These are phyloP conservation scores for Venturia effusa DNA, from an alignment of 2,329 filamentous ascomycete species.

Conservation along the genomic window DNA sequence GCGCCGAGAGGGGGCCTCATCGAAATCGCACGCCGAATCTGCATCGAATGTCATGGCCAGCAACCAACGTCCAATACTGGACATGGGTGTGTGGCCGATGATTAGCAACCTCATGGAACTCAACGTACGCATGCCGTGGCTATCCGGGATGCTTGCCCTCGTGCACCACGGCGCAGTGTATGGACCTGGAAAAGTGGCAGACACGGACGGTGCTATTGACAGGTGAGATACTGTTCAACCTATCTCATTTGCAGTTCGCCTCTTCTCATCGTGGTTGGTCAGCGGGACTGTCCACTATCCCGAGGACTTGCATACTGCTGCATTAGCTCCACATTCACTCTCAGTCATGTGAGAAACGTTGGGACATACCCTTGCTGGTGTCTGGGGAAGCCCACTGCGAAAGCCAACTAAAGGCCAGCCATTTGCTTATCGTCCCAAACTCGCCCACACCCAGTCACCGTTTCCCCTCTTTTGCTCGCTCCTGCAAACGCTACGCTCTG, in stretches of 20 bases:
- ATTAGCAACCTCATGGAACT: slow-evolving; percentile 63
- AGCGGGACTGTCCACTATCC: slow-evolving; percentile 16
- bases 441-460: neutral
- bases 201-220: slow-evolving; percentile 69
- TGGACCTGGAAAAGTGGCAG: slow-evolving; percentile 66
- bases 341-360: slow-evolving; percentile 7
- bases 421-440: slow-evolving; percentile 1
- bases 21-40: neutral
- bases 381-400: neutral
- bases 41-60: slow-evolving; percentile 16
- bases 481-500: neutral
- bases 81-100: slow-evolving; percentile 69
- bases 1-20: slow-evolving; percentile 1
- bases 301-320: slow-evolving; percentile 7
- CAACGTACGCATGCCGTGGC: slow-evolving; percentile 80
- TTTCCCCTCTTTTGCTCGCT: slow-evolving; percentile 1
- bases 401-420: neutral
- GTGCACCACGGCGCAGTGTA: slow-evolving; percentile 61
- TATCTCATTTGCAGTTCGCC: slow-evolving; percentile 16
- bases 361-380: neutral
- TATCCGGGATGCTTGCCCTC: slow-evolving; percentile 64
- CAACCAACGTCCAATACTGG: slow-evolving; percentile 51
- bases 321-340: slow-evolving; percentile 7
- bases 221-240: slow-evolving; percentile 56
- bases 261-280: slow-evolving; percentile 21